These are phyloP conservation scores for Pichia sporocuriosa DNA, from an alignment of 805 yeast genomes.

Conservation along the genomic window DNA sequence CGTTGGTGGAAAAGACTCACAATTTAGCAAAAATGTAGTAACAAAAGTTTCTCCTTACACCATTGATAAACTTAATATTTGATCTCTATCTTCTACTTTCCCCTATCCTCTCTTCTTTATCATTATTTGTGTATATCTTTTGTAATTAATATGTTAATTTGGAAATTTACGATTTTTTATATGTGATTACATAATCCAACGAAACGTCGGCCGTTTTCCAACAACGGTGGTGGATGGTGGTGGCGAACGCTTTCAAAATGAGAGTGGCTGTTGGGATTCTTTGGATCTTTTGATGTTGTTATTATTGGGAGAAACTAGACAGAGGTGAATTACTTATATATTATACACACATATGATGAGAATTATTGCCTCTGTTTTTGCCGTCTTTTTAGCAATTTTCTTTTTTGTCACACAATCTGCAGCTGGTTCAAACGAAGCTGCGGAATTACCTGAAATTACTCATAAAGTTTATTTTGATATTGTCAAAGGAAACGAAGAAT, in stretches of 20 bases:
- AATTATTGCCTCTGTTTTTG: constrained; percentile 17
- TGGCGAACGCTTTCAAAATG: no score
- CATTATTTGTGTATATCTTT: no score
- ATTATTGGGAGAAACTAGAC: no score
- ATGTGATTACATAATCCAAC: no score
- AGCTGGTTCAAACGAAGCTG: constrained; percentile 14
- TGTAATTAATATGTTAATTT: no score
- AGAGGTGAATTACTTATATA: no score
- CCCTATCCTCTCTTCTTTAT: no score
- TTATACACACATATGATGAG: constrained; percentile 18
- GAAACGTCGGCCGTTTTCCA: no score
- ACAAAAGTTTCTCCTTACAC: constrained; percentile 49
- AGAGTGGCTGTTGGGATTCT: no score
- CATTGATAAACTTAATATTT: constrained; percentile 41
- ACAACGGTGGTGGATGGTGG: no score
- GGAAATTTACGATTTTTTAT: background rate
- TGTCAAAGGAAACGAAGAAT: constrained; percentile 63
- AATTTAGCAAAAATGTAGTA: constrained; percentile 21
- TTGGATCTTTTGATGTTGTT: no score
- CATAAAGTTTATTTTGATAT: constrained; percentile 82
- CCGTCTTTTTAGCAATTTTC: constrained; percentile 17
- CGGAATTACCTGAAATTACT: constrained; percentile 53
- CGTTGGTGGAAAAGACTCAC: constrained; percentile 18
- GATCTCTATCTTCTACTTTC: background rate
- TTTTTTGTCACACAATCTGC: constrained; percentile 15